A percentile compares a stretch with the other conserved stretches of the same genome.
These are phyloP conservation scores for Penicillium sp. DNA, from an alignment of 2,329 filamentous ascomycete genomes.

Conservation along the genomic window DNA sequence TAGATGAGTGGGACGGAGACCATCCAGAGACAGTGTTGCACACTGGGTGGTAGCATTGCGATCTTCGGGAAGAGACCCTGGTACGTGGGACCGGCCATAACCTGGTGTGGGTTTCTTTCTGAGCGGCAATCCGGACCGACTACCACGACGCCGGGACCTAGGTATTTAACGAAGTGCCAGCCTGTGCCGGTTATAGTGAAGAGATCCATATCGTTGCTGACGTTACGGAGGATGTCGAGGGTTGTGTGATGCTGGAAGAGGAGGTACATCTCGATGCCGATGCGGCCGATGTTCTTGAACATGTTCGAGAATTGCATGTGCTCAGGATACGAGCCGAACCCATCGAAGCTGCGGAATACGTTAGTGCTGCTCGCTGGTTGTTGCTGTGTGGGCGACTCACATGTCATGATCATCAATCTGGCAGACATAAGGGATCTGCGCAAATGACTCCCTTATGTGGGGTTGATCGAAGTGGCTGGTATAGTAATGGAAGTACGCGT, in stretches of 20 bases:
- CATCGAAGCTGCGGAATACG: slow-evolving; percentile 63
- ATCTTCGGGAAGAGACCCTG: slow-evolving; percentile 96
- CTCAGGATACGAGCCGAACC: slow-evolving; percentile 91
- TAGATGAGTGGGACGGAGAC: slow-evolving; percentile 84
- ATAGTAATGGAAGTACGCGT: slow-evolving; percentile 98
- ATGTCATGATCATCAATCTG: slow-evolving; percentile 97
- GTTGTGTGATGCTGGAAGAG: slow-evolving; percentile 98
- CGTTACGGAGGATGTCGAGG: slow-evolving; percentile 80
- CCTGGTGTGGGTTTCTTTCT: slow-evolving; percentile 79
- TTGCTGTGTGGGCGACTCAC: slow-evolving; percentile 49
- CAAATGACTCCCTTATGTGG: slow-evolving; percentile 86
- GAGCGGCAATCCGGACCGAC: slow-evolving; percentile 86
- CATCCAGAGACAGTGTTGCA: slow-evolving; percentile 97
- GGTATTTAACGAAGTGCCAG: slow-evolving; percentile 97
- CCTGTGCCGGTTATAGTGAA: slow-evolving; percentile 96
- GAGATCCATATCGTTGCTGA: slow-evolving; percentile 77
- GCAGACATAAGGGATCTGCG: slow-evolving; percentile 87
- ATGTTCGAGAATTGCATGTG: slow-evolving; percentile 97
- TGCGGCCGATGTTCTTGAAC: slow-evolving; percentile 94
- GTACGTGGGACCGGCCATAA: slow-evolving; percentile 92
- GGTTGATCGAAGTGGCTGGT: slow-evolving; percentile 97
- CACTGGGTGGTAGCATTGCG: slow-evolving; percentile 76
- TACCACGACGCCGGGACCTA: slow-evolving; percentile 82
- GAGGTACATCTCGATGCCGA: slow-evolving; percentile 95
- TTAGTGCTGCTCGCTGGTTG: slow-evolving; percentile 7